Base-by-base conservation (phyloP, 2,329 filamentous ascomycete species). In the Phyllachora maydis region DNA sequence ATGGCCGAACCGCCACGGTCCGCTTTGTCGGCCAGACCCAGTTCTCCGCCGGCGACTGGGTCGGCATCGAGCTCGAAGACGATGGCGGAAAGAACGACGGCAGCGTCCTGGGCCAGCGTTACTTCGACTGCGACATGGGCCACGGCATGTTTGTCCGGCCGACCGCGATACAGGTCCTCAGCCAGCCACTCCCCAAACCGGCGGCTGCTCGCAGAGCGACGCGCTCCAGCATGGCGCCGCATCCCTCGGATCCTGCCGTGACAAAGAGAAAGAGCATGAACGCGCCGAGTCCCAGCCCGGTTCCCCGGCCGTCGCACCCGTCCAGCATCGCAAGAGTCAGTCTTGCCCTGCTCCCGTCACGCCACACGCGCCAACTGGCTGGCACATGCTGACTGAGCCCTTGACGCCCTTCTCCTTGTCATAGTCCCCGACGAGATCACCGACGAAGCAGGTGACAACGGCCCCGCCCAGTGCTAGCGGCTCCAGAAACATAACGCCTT, bases 31-130 rank as follows among this genome's bases (percentile, higher is more conserved):
- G 88, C 38, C 54, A 62, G 26, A 81, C 85, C 18, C 55, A 65
- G 36, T 92, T 95, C 49, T 70, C 81, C 28, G 54, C 61, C 5
- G 85, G 83, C 31, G 69, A 77, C 30, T 95, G 83, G 81, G 59
- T 93, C 28, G 85, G 85, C 32, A 65, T 95, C 29, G 83, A 92
- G 53, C 65, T 95, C 27, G 69, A 81, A 24, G 74, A 79, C 22
- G 57, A 71, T 25, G 66, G 63, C 11, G 85, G 88, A 16, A 95
- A 95, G 55, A 95, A 95, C 38, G 81, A 95, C 58, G 85, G 85
- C 33, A 74, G 76, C 26, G 79, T 95, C 22, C 67, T 85, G 45
- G 83, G 81, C 30, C 65, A 79, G 41, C 60, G 79, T 11, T 95
- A 95, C 44, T 95, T 92, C 37, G 68, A 83, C 23, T 95, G 85